Percentiles rank a stretch among this genome's conserved stretches.
phyloP scores from a whole-genome alignment of 192 early-diverging fungal genomes.

The Entomortierella chlamydospora region DNA sequence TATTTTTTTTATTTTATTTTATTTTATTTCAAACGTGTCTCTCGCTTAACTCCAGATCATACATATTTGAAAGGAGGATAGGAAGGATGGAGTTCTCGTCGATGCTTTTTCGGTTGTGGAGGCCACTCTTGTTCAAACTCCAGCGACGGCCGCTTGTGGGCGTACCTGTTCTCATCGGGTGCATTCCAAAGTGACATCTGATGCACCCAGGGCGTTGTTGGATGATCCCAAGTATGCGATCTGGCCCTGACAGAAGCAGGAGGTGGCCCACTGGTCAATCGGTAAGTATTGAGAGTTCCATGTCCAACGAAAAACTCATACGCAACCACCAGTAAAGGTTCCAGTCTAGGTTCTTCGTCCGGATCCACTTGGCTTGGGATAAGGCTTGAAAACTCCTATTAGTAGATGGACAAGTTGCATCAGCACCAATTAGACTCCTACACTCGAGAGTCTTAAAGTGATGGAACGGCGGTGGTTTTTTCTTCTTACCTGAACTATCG shows the following conservation, averaged over 20 bases:
- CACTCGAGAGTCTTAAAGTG: neutral
- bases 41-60: neutral
- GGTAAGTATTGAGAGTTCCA: conserved; percentile 15
- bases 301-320: conserved; percentile 39
- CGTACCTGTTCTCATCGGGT: neutral
- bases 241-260: conserved; percentile 31
- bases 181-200: neutral
- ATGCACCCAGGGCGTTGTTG: conserved; percentile 4
- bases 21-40: neutral
- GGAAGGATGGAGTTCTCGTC: conserved; percentile 1
- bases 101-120: conserved; percentile 15
- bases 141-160: conserved; percentile 10
- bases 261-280: conserved; percentile 27
- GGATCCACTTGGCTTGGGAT: neutral
- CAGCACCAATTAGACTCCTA: neutral
- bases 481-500: conserved; percentile 37
- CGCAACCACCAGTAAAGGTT: conserved; percentile 23
- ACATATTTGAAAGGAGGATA: conserved; percentile 2
- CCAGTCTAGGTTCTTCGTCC: neutral
- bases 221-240: conserved; percentile 48
- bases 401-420: neutral
- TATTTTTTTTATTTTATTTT: neutral
- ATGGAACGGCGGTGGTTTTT: too few species aligned
- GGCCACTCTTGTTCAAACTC: conserved; percentile 33
- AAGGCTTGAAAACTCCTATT: conserved; percentile 17